phyloP scores from a whole-genome alignment of 2,329 filamentous ascomycete genomes.

The Parastagonospora avenae region DNA sequence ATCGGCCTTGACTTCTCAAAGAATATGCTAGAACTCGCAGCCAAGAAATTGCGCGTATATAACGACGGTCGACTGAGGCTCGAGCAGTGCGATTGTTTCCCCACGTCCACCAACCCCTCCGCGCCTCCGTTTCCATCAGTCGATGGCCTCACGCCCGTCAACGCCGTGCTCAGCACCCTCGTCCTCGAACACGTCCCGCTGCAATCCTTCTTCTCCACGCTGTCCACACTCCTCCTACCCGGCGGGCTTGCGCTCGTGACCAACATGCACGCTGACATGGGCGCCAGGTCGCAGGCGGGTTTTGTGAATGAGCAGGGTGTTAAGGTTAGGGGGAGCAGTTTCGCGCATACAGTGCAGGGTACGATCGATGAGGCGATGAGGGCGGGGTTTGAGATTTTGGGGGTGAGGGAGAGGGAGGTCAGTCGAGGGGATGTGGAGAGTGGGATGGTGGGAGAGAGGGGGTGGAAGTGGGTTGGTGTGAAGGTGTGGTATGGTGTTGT shows the following conservation, averaged over 20 bases:
- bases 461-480: conserved; percentile 48
- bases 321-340: conserved; percentile 66
- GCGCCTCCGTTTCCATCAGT: conserved; percentile 28
- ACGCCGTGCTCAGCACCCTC: conserved; percentile 64
- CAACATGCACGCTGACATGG: conserved; percentile 73
- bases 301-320: conserved; percentile 59
- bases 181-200: conserved; percentile 69
- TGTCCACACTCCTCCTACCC: conserved; percentile 48
- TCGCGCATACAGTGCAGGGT: conserved; percentile 59
- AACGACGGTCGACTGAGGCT: conserved; percentile 10
- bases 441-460: conserved; percentile 40
- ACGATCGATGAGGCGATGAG: conserved; percentile 55
- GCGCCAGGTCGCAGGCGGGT: conserved; percentile 62
- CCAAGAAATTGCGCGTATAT: conserved; percentile 37
- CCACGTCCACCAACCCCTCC: conserved; percentile 16
- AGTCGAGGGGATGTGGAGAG: conserved; percentile 34
- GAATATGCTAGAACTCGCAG: conserved; percentile 63
- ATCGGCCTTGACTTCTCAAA: conserved; percentile 62
- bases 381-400: conserved; percentile 38
- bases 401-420: conserved; percentile 37
- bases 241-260: conserved; percentile 64
- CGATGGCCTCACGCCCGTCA: conserved; percentile 29
- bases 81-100: conserved; percentile 40
- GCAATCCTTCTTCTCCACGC: conserved; percentile 55
- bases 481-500: conserved; percentile 49